phyloP scores from a whole-genome alignment of 257 asterid species.

The Marsdenia floribunda region DNA sequence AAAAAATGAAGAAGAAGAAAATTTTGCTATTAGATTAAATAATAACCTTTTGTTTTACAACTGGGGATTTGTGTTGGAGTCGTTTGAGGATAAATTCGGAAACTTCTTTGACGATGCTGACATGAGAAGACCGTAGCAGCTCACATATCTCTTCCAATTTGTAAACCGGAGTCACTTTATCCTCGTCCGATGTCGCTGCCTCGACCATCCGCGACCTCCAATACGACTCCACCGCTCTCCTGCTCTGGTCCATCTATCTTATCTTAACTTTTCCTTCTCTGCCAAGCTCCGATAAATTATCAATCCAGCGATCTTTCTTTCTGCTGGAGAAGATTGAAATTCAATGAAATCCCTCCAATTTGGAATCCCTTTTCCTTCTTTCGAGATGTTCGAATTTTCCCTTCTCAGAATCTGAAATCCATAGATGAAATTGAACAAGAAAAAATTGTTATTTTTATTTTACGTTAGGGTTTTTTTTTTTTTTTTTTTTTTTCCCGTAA shows the following conservation, averaged over 20 bases:
- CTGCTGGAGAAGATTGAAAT: neutral
- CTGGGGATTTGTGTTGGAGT: slow-evolving; percentile 87
- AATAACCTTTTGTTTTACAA: slow-evolving; percentile 77
- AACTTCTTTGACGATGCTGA: slow-evolving; percentile 74
- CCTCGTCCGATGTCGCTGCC: slow-evolving; percentile 89
- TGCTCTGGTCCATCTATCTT: slow-evolving; percentile 77
- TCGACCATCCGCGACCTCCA: slow-evolving; percentile 90
- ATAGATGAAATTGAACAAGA: neutral
- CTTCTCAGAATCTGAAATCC: neutral
- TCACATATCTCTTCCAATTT: slow-evolving; percentile 92
- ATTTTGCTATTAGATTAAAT: neutral
- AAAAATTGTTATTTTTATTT: neutral
- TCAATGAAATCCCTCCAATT: neutral
- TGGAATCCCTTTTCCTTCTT: neutral
- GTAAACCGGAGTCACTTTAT: slow-evolving; percentile 93
- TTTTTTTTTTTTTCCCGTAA: neutral
- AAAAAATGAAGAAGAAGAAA: neutral
- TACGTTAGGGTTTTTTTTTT: neutral
- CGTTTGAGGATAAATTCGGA: slow-evolving; percentile 89
- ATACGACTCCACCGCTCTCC: slow-evolving; percentile 97
- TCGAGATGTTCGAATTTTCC: neutral
- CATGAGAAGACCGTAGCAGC: slow-evolving; percentile 74
- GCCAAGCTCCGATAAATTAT: slow-evolving; percentile 7
- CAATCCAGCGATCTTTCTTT: neutral
- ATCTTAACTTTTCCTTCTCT: neutral